Conservation (phyloP, 1,284 basidiomycete species). For the Rhodofomes roseus region DNA sequence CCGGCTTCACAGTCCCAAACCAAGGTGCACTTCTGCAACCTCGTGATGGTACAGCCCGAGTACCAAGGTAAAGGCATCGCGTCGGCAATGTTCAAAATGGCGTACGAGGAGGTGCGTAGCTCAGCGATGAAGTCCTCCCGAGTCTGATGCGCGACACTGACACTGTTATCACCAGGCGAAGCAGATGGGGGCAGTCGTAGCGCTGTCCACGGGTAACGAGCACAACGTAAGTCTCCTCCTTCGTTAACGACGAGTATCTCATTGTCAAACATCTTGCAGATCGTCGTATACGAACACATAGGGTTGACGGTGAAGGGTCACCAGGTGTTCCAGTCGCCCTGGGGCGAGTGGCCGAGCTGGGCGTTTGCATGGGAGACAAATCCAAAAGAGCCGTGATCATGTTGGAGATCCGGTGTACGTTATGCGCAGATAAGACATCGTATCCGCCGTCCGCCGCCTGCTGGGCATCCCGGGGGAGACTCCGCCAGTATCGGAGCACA, state of each 20-base stretch:
- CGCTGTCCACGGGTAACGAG: slow-evolving; percentile 12
- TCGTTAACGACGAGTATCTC: not conserved
- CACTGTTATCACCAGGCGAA: slow-evolving; percentile 1
- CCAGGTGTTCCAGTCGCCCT: slow-evolving; percentile 11
- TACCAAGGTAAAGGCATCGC: slow-evolving; percentile 17
- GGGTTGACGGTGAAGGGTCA: slow-evolving; percentile 10
- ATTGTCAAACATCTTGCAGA: not conserved
- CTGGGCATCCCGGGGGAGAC: too few species aligned
- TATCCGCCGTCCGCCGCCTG: too few species aligned
- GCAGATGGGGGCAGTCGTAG: slow-evolving; percentile 9
- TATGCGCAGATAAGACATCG: too few species aligned
- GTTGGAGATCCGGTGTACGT: too few species aligned
- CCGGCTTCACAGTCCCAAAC: too few species aligned
- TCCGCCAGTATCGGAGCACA: too few species aligned
- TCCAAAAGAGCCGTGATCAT: too few species aligned
- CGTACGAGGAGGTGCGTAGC: slow-evolving; percentile 11
- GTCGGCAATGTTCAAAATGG: slow-evolving; percentile 13
- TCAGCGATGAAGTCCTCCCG: too few species aligned
- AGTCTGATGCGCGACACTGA: not conserved
- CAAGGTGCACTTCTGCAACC: slow-evolving; percentile 5
- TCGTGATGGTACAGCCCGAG: slow-evolving; percentile 7
- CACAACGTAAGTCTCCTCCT: slow-evolving; percentile 10
- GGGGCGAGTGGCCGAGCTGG: slow-evolving; percentile 14
- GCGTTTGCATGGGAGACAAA: slow-evolving; percentile 9
- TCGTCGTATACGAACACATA: slow-evolving; percentile 13